phyloP scores from a whole-genome alignment of 1,139 yeast species.

The Arxiozyma telluris region DNA sequence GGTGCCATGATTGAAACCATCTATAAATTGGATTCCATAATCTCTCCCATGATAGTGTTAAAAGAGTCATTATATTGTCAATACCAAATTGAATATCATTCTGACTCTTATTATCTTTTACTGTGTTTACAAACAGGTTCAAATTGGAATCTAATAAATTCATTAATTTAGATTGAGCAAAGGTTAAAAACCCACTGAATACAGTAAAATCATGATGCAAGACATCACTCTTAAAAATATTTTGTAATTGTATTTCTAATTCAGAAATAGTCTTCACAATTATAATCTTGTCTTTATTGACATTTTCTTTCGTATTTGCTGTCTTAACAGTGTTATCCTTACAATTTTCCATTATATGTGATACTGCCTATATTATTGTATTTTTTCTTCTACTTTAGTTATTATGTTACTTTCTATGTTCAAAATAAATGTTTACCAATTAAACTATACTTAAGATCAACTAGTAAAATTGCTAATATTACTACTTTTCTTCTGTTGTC shows the following conservation, averaged over 20 bases:
- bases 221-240: constrained; percentile 19
- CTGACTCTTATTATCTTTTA: not conserved
- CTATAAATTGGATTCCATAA: constrained; percentile 59
- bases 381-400: too few relatives aligned
- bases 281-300: constrained; percentile 1
- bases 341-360: not conserved
- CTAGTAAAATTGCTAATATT: not conserved
- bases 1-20: constrained; percentile 33
- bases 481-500: not conserved
- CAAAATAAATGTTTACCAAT: not conserved
- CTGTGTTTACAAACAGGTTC: not conserved
- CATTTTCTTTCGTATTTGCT: not conserved
- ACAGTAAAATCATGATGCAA: constrained; percentile 24
- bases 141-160: constrained; percentile 17
- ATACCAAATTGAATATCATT: not conserved
- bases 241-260: constrained; percentile 17
- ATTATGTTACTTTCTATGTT: not conserved
- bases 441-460: not conserved
- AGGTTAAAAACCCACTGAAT: constrained; percentile 23
- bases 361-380: not conserved
- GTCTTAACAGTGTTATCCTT: not conserved
- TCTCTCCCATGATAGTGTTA: constrained; percentile 48
- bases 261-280: constrained; percentile 9
- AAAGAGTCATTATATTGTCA: constrained; percentile 6
- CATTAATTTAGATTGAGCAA: constrained; percentile 22